Base-by-base conservation (phyloP, 1,284 basidiomycete species). In the Butyriboletus appendiculatus region DNA sequence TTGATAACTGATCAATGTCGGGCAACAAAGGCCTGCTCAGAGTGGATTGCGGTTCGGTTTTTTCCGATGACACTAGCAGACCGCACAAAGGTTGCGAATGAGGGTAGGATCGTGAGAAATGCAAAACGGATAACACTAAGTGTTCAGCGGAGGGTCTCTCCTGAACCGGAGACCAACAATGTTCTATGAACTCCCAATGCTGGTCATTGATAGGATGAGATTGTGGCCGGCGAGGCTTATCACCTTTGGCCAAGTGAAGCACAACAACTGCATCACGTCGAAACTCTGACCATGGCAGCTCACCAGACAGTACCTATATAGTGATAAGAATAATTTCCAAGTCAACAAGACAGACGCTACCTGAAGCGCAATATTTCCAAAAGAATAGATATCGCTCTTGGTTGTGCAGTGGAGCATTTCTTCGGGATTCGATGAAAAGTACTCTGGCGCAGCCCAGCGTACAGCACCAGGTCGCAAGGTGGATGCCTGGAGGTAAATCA, bases 61-160 rank as follows among this genome's bases (percentile, higher is more conserved):
- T n/a, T 18, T 28, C 45, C 7, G 32, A 16, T n/a, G 54, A 35
- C 14, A 15, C 22, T 14, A 22, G 16, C 10, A 33, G 24, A 37
- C 12, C 5, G 6, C 26, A 28, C 22, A 56, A 24, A 22, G n/a
- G 12, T 14, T 46, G 56, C 26, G 34, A 16, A 28, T 26, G 20
- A 18, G 38, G 50, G 22, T 30, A 20, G 15, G 34, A 11, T 42
- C 33, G 49, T 33, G 45, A 18, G 38, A 58, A 60, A 12, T 9
- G 9, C 5, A 10, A 28, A 16, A 89, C 84, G 60, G 26, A 43
- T 11, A 34, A 48, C 5, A 46, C 38, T n/a, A 55, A 14, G 22
- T 24, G 20, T 37, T 55, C 46, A 24, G 49, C 32, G 1, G 51
- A 14, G 16, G 56, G 57, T 45, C 59, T 41, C 24, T 50, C 35